Percentiles rank a stretch among this genome's conserved stretches.
These are phyloP conservation scores for Golubevia sp. DNA, from an alignment of 1,284 basidiomycete genomes.

Conservation along the genomic window DNA sequence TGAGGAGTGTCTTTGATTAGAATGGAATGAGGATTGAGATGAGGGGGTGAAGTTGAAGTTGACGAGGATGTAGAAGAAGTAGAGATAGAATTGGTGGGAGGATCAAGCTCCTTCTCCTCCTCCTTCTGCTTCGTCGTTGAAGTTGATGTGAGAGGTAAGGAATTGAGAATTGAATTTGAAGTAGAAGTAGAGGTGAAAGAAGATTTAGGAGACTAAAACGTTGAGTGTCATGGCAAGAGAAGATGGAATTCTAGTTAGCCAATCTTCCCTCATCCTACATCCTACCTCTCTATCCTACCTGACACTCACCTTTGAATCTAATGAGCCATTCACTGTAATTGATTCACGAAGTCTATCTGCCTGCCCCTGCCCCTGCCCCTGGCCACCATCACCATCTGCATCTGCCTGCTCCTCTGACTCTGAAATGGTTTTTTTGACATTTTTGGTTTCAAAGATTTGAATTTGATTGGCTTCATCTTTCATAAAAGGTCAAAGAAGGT, in stretches of 20 bases:
- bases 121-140: background rate
- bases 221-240: background rate
- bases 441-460: background rate
- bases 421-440: background rate
- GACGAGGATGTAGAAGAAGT: background rate
- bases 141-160: background rate
- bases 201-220: background rate
- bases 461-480: background rate
- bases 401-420: background rate
- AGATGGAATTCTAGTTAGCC: too few relatives aligned
- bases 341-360: too few relatives aligned
- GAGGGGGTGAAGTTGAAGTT: background rate
- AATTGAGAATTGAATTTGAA: background rate
- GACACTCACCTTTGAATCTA: too few relatives aligned
- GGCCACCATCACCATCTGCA: too few relatives aligned
- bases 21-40: slow-evolving; percentile 1
- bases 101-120: background rate
- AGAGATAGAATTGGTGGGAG: background rate
- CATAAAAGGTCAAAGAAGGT: background rate
- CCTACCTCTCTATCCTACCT: too few relatives aligned
- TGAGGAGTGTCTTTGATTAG: background rate
- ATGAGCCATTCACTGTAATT: too few relatives aligned
- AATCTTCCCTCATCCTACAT: too few relatives aligned
- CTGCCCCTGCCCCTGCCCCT: too few relatives aligned
- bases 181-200: background rate